A percentile compares a stretch with the other conserved stretches of the same genome.
Evolutionary conservation across 345 rosid species (phyloP).

Genomic region (Hypericum perforatum): DNA sequence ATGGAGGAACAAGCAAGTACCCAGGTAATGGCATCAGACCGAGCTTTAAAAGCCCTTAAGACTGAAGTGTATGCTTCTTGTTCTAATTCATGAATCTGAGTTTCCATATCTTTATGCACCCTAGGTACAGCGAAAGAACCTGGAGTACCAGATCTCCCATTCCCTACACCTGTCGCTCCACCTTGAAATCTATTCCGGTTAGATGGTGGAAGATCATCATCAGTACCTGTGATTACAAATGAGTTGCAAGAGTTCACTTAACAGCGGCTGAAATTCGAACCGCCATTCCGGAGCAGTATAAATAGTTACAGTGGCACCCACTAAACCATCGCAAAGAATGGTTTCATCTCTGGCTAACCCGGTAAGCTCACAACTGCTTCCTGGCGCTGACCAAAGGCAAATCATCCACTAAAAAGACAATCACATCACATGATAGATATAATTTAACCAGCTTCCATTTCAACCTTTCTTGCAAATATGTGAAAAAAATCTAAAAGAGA

Average conservation of each 20-base stretch:
- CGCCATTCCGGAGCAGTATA: too few species aligned
- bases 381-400: too few species aligned
- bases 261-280: too few species aligned
- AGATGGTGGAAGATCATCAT: conserved; percentile 94
- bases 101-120: conserved; percentile 75
- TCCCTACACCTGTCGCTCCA: conserved; percentile 58
- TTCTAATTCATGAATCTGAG: conserved; percentile 80
- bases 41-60: conserved; percentile 95
- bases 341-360: too few species aligned
- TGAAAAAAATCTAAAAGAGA: too few species aligned
- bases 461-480: too few species aligned
- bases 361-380: too few species aligned
- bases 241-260: not conserved
- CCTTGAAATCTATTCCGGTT: conserved; percentile 83
- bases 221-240: conserved; percentile 56
- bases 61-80: conserved; percentile 87
- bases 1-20: conserved; percentile 27
- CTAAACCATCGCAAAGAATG: too few species aligned
- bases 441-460: too few species aligned
- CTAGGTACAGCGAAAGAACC: conserved; percentile 56
- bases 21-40: conserved; percentile 96
- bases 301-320: too few species aligned
- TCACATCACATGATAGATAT: too few species aligned
- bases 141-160: conserved; percentile 68
- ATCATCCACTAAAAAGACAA: too few species aligned